A percentile compares a stretch with the other conserved stretches of the same genome.
These are phyloP conservation scores for Parascedosporium putredinis DNA, from an alignment of 2,329 filamentous ascomycete species.

Conservation along the genomic window DNA sequence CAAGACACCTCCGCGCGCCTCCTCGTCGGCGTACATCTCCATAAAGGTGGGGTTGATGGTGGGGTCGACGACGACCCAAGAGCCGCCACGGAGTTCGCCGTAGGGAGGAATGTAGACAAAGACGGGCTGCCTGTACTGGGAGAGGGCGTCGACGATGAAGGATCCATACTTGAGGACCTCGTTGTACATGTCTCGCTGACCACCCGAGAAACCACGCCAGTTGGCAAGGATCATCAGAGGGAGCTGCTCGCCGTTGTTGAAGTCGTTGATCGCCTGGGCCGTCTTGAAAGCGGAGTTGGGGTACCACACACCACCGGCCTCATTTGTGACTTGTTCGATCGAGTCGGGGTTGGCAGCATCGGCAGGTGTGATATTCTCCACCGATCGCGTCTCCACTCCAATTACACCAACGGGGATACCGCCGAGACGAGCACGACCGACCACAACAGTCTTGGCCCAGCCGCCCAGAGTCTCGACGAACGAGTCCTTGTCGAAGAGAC, in stretches of 20 bases:
- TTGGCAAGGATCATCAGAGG: conserved; percentile 98
- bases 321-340: conserved; percentile 86
- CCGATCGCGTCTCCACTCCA: conserved; percentile 85
- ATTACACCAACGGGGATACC: conserved; percentile 99
- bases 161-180: conserved; percentile 99
- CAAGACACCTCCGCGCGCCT: conserved; percentile 90
- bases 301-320: conserved; percentile 99
- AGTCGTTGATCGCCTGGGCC: conserved; percentile 95
- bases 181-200: conserved; percentile 99
- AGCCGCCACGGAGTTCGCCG: conserved; percentile 95
- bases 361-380: conserved; percentile 93
- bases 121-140: conserved; percentile 97
- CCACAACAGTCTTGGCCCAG: conserved; percentile 94
- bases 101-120: conserved; percentile 98
- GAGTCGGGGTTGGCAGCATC: conserved; percentile 98
- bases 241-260: conserved; percentile 97
- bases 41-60: conserved; percentile 94
- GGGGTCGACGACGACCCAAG: conserved; percentile 97
- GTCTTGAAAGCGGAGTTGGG: conserved; percentile 99
- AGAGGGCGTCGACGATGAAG: conserved; percentile 95
- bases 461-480: conserved; percentile 95
- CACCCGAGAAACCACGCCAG: conserved; percentile 99
- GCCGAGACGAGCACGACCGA: conserved; percentile 89
- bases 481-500: conserved; percentile 92
- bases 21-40: conserved; percentile 99